Evolutionary conservation across 257 asterid genomes (phyloP), one percentile per base, ranked within the genome.

Genomic region (Rubia yunnanensis): DNA sequence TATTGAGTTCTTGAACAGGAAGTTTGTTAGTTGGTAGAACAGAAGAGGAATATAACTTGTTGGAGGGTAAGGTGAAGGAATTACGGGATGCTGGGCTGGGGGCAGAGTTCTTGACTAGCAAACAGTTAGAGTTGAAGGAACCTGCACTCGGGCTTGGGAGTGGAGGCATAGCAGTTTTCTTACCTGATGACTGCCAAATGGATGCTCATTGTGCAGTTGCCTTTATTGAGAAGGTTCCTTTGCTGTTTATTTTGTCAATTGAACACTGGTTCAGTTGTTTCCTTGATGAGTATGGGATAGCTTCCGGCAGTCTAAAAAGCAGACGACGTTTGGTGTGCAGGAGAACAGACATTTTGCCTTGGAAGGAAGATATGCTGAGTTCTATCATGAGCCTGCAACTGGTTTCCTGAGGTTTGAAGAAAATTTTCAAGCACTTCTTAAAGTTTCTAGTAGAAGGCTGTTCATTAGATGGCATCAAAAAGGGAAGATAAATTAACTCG

Each of bases 321-420:
- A 32, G 44, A 23, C 24, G 49, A 66, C 77, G 58, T 73, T 71
- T 68, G 59, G 58, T 76, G 22, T 50, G 36, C 64, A 92, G 97
- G 90, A 70, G 63, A 92, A 92, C 83, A 83, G 88, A 82, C 57
- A 28, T 20, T 92, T 83, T 76, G 79, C 85, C 63, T 75, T 83
- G 4, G 83, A 85, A 80, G 98, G 96, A 74, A 87, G 99, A 87
- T 92, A 89, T 73, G 91, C 86, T 0, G 95, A 92, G 83, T 92
- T 92, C 78, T 87, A 76, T 84, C 52, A 89, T 72, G 99, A 92
- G 80, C 92, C 96, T 23, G 97, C 85, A 56, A 87, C 83, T 67
- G 69, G 83, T 74, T 83, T 89, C 70, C 30, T 87, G 60, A 83
- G 96, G 98, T 92, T 66, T 58, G 60, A 26, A 57, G 46, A 50